A percentile compares a stretch with the other conserved stretches of the same genome.
Conservation (phyloP, 2,329 filamentous ascomycete species). For the Emericellopsis atlantica region DNA sequence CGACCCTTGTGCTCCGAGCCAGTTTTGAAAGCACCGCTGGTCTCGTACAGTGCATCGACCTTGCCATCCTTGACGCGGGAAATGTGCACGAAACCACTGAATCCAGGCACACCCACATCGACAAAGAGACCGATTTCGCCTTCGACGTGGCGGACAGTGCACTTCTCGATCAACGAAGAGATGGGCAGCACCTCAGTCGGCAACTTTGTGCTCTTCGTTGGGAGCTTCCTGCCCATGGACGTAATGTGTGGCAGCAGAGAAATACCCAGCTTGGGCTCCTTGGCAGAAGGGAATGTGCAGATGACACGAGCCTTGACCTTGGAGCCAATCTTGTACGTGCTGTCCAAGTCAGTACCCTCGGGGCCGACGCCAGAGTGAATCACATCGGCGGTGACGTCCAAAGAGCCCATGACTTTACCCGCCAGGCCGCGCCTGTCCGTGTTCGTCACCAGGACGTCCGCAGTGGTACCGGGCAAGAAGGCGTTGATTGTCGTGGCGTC, state of each 20-base stretch:
- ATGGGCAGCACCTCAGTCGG: slow-evolving; percentile 52
- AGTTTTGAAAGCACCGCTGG: slow-evolving; percentile 64
- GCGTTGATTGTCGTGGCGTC: slow-evolving; percentile 79
- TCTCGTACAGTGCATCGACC: slow-evolving; percentile 67
- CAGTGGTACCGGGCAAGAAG: slow-evolving; percentile 83
- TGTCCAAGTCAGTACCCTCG: slow-evolving; percentile 55
- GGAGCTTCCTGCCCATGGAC: slow-evolving; percentile 39
- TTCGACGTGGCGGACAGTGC: slow-evolving; percentile 70
- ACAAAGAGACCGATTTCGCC: slow-evolving; percentile 71
- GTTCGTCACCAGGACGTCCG: slow-evolving; percentile 73
- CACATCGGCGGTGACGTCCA: slow-evolving; percentile 83
- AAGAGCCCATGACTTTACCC: slow-evolving; percentile 83
- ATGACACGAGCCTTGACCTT: slow-evolving; percentile 80
- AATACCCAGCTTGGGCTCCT: slow-evolving; percentile 73
- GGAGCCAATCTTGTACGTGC: slow-evolving; percentile 70
- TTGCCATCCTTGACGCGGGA: slow-evolving; percentile 85
- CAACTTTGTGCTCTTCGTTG: slow-evolving; percentile 22
- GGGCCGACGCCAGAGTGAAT: slow-evolving; percentile 74
- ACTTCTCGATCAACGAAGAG: slow-evolving; percentile 65
- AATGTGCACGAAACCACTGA: slow-evolving; percentile 87
- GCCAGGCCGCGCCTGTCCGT: slow-evolving; percentile 61
- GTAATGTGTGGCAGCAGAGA: slow-evolving; percentile 80
- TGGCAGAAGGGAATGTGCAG: slow-evolving; percentile 70
- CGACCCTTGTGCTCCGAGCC: slow-evolving; percentile 71
- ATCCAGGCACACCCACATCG: slow-evolving; percentile 47